Evolutionary conservation across 805 yeast genomes (phyloP), one percentile per base, ranked within the genome.

Genomic region (Lachancea waltii): DNA sequence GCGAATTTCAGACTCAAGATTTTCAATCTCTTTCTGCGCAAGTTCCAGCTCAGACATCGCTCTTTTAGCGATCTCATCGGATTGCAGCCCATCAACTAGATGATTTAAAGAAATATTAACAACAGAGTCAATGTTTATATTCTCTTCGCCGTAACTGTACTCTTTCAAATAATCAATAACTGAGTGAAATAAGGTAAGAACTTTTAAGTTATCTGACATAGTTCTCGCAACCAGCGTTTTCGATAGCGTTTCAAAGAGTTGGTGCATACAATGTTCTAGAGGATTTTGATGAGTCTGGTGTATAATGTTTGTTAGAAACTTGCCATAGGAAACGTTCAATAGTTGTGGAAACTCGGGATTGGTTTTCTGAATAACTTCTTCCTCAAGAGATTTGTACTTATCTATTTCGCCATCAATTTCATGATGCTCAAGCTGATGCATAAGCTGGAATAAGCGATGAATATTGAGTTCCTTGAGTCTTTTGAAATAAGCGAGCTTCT

Each of bases 21-120:
- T 77, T 60, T 50, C 70, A 76, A 27, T 70, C 69, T 4, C 73
- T 68, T 25, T 57, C 60, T 47, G 64, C 53, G 30, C 64, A 58
- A 22, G 76, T 67, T 31, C 69, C 74, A 50, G 71, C 70, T 25
- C 79, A 68, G 38, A 74, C 86, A 66, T 70, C 44, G 95, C 94
- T 43, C 82, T 70, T 36, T 78, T 69, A 9, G 95, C 95, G 62
- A 81, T 79, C 38, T 85, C 95, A 56, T 90, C 96, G 0, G 95
- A 84, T 48, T 79, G 79, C 53, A 89, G 68, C 19, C 83, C 72
- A 30, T 85, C 79, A 42, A 77, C 68, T 32, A 90, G 65, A 39
- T 77, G 68, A 51, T 84, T 86, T 24, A 89, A 78, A 1, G 95
- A 85, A 33, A 83, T 75, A 37, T 81, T 84, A 46, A 85, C 69